These are phyloP conservation scores for Gossypium davidsonii DNA, from an alignment of 441 rosid species.

Conservation along the genomic window DNA sequence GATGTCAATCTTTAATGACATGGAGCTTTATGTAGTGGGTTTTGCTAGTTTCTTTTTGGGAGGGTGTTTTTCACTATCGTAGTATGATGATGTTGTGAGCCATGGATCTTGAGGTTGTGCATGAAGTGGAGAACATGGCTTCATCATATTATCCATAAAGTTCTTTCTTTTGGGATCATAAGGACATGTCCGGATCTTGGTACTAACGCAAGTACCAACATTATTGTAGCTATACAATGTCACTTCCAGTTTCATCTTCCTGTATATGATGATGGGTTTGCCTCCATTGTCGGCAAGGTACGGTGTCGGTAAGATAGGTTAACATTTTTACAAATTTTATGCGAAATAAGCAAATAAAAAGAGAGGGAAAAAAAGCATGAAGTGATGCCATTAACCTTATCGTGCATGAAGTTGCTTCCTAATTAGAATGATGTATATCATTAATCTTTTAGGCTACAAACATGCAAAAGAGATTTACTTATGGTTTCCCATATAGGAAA, in stretches of 20 bases:
- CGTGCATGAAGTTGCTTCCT: not conserved
- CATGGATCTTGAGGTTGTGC: slow-evolving; percentile 4
- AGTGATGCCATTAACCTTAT: not conserved
- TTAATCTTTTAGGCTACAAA: slow-evolving; percentile 11
- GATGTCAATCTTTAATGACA: not conserved
- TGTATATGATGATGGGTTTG: not conserved
- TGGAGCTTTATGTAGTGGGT: not conserved
- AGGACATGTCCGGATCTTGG: slow-evolving; percentile 30
- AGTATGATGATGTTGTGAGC: slow-evolving; percentile 1
- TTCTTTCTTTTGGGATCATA: not conserved
- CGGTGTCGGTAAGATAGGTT: not conserved
- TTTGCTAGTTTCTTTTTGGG: not conserved
- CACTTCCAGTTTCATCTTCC: slow-evolving; percentile 8
- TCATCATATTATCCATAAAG: slow-evolving; percentile 14
- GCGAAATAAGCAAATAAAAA: not conserved
- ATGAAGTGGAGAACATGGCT: slow-evolving; percentile 22
- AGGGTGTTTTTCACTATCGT: slow-evolving; percentile 2
- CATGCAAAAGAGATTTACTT: not conserved
- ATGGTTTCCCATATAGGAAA: not conserved
- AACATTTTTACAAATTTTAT: not conserved
- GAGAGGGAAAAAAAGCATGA: not conserved
- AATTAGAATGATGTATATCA: not conserved
- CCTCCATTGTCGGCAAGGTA: not conserved
- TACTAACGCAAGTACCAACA: slow-evolving; percentile 27
- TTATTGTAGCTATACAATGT: slow-evolving; percentile 3